Percentiles rank a stretch among this genome's conserved stretches.
Evolutionary conservation across 306 rosid species (phyloP).

Genomic region (Ceratonia siliqua): DNA sequence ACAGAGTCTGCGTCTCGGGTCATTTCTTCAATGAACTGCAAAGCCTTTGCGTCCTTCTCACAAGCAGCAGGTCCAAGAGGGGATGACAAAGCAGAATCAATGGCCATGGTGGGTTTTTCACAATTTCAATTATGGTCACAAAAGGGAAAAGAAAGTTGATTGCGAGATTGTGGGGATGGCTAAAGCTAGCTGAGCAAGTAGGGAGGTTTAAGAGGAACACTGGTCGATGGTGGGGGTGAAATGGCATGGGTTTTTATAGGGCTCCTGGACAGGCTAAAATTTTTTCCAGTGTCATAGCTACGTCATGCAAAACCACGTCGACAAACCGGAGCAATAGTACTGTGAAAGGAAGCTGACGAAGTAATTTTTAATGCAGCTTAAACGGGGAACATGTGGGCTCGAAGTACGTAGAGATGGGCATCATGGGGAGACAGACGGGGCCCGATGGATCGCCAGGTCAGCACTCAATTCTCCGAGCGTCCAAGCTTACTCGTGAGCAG

Average conservation of each 20-base stretch:
- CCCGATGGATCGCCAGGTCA: constrained; percentile 44
- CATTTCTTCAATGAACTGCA: constrained; percentile 64
- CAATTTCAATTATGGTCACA: not conserved
- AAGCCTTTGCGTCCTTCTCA: constrained; percentile 57
- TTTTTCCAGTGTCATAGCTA: too few species aligned
- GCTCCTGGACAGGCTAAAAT: too few species aligned
- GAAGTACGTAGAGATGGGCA: constrained; percentile 22
- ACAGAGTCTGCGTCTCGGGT: constrained; percentile 52
- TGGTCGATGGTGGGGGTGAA: too few species aligned
- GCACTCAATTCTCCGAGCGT: constrained; percentile 27
- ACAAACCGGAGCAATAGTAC: too few species aligned
- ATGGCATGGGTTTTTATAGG: not conserved
- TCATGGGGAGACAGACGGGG: constrained; percentile 40
- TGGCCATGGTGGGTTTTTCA: constrained; percentile 44
- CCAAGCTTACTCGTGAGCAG: constrained; percentile 4
- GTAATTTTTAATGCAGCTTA: constrained; percentile 8
- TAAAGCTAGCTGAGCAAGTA: too few species aligned
- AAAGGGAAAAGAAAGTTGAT: not conserved
- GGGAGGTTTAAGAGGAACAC: too few species aligned
- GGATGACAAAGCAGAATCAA: constrained; percentile 36
- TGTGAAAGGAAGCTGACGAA: too few species aligned
- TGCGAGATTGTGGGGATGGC: not conserved
- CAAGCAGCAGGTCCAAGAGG: constrained; percentile 41
- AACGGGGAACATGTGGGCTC: constrained; percentile 44
- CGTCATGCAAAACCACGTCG: too few species aligned